Evolutionary conservation across 2,329 filamentous ascomycete species (phyloP).

Genomic region (Colletotrichum spaethianum): DNA sequence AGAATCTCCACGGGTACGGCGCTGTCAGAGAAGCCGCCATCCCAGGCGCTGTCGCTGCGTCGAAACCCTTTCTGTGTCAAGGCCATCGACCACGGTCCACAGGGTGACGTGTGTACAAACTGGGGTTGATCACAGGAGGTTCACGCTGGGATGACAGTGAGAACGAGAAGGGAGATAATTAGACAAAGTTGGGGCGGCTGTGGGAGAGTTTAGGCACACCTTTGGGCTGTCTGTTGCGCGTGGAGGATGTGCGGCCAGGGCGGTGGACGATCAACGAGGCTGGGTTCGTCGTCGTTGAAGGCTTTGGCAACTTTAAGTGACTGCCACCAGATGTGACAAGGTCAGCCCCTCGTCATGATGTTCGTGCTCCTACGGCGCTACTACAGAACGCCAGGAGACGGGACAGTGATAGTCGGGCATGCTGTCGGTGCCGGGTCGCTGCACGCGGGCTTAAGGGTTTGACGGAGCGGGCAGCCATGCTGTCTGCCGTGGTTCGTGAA

Average conservation of each 20-base stretch:
- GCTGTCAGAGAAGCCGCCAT: slow-evolving; percentile 15
- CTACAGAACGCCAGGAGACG: background rate
- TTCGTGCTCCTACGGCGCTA: background rate
- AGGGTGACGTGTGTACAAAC: slow-evolving; percentile 18
- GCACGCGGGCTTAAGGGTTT: background rate
- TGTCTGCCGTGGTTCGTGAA: slow-evolving; percentile 4
- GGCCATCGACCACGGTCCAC: slow-evolving; percentile 25
- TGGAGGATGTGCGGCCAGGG: slow-evolving; percentile 11
- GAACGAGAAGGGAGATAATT: slow-evolving; percentile 16
- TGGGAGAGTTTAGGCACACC: background rate
- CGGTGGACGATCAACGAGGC: slow-evolving; percentile 14
- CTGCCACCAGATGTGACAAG: too few species aligned
- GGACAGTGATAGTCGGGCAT: slow-evolving; percentile 6
- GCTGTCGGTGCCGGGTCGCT: background rate
- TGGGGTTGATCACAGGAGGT: slow-evolving; percentile 30
- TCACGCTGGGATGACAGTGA: slow-evolving; percentile 25
- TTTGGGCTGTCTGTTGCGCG: slow-evolving; percentile 16
- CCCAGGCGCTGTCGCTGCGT: slow-evolving; percentile 23
- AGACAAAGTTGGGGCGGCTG: slow-evolving; percentile 22
- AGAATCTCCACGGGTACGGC: slow-evolving; percentile 2
- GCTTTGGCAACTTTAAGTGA: background rate
- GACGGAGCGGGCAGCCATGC: slow-evolving; percentile 11
- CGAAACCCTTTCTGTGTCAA: slow-evolving; percentile 40
- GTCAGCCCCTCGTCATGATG: slow-evolving; percentile 9
- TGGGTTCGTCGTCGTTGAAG: slow-evolving; percentile 27